Evolutionary conservation across 2,329 filamentous ascomycete genomes (phyloP).

Genomic region (Aspergillus latus): DNA sequence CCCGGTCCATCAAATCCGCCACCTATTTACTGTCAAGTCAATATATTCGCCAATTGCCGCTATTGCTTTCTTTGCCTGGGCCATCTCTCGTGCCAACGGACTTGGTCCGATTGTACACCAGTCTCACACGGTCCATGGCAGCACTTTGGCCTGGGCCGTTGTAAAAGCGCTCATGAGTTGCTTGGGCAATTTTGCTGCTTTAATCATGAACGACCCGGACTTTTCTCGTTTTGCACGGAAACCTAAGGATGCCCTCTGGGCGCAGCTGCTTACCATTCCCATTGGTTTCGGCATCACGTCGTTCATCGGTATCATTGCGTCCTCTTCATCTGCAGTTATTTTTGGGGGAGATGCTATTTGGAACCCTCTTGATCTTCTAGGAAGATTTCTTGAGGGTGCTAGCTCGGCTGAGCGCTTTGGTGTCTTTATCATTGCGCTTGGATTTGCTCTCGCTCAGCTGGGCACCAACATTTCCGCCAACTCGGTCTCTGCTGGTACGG

Average conservation of each 20-base stretch:
- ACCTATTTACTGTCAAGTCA: slow-evolving; percentile 88
- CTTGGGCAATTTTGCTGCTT: slow-evolving; percentile 85
- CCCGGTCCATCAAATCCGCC: slow-evolving; percentile 82
- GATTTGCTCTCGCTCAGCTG: slow-evolving; percentile 76
- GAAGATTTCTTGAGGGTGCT: slow-evolving; percentile 67
- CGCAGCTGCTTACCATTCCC: slow-evolving; percentile 74
- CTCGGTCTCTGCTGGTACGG: slow-evolving; percentile 77
- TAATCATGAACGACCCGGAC: slow-evolving; percentile 78
- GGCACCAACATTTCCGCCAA: slow-evolving; percentile 88
- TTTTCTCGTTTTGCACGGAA: slow-evolving; percentile 80
- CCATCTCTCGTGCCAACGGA: slow-evolving; percentile 75
- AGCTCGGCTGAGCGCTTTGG: slow-evolving; percentile 69
- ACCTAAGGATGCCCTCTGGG: slow-evolving; percentile 74
- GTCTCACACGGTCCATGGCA: slow-evolving; percentile 62
- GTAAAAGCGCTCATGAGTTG: slow-evolving; percentile 84
- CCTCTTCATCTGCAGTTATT: slow-evolving; percentile 64
- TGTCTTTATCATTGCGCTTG: slow-evolving; percentile 69
- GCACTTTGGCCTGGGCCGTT: slow-evolving; percentile 74
- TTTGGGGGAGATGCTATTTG: slow-evolving; percentile 65
- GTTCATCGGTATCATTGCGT: slow-evolving; percentile 80
- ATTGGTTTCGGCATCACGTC: slow-evolving; percentile 73
- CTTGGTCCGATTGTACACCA: slow-evolving; percentile 80
- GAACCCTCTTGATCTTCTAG: slow-evolving; percentile 69
- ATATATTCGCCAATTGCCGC: slow-evolving; percentile 81
- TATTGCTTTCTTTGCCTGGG: slow-evolving; percentile 84